Percentiles rank a stretch among this genome's conserved stretches.
phyloP scores from a whole-genome alignment of 2,329 filamentous ascomycete species.

The Penicillium capsulatum region DNA sequence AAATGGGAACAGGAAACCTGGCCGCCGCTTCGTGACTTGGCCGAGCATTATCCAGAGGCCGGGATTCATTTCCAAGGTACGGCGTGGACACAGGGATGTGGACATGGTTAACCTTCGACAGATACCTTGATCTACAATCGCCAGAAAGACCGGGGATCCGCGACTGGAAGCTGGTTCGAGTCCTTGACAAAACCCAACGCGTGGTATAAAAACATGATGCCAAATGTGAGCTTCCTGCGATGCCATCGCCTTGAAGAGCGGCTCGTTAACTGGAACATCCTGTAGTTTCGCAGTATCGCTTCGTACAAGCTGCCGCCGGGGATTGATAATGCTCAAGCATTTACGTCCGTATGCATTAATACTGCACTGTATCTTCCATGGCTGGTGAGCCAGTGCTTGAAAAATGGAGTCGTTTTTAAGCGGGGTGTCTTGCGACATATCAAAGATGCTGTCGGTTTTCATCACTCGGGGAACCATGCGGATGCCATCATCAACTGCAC shows the following conservation, averaged over 20 bases:
- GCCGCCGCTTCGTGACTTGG: conserved; percentile 7
- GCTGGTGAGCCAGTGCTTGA: conserved; percentile 73
- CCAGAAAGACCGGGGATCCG: conserved; percentile 56
- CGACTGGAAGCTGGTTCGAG: conserved; percentile 56
- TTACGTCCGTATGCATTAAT: conserved; percentile 85
- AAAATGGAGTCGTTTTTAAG: conserved; percentile 64
- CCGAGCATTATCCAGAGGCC: conserved; percentile 7
- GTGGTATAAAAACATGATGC: conserved; percentile 66
- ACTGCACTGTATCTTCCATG: conserved; percentile 81
- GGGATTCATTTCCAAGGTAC: conserved; percentile 15
- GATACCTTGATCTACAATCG: conserved; percentile 58
- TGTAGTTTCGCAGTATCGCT: conserved; percentile 58
- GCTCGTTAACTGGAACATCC: too few relatives aligned
- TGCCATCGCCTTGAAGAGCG: background rate
- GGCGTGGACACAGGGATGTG: conserved; percentile 17
- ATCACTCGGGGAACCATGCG: conserved; percentile 52
- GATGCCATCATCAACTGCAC: conserved; percentile 78
- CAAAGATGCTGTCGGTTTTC: conserved; percentile 58
- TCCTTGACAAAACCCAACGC: conserved; percentile 61
- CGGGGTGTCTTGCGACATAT: conserved; percentile 64
- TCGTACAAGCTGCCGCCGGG: conserved; percentile 54
- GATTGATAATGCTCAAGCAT: conserved; percentile 67
- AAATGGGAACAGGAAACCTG: conserved; percentile 14
- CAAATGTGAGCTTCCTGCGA: conserved; percentile 50
- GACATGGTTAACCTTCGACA: too few relatives aligned